Conservation (phyloP, 2,329 filamentous ascomycete species). For the Rhexocercosporidium sp. region DNA sequence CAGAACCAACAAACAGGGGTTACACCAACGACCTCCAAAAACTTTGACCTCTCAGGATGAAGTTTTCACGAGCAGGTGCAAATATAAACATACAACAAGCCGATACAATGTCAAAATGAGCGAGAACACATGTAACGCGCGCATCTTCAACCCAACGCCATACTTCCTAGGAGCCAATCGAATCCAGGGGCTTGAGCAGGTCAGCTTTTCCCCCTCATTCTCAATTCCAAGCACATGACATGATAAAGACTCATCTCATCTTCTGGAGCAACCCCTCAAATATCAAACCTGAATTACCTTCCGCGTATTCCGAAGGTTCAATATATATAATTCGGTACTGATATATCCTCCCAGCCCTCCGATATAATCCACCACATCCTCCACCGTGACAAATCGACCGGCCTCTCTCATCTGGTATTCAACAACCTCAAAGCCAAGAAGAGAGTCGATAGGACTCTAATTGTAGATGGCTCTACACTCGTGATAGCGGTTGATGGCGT, state of each 20-base stretch:
- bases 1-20: slow-evolving; percentile 6
- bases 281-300: not conserved
- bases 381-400: not conserved
- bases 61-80: not conserved
- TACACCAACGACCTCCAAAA: not conserved
- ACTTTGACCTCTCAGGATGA: not conserved
- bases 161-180: slow-evolving; percentile 17
- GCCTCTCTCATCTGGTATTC: slow-evolving; percentile 12
- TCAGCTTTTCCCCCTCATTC: not conserved
- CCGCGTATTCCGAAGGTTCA: not conserved
- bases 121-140: not conserved
- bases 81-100: not conserved
- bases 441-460: slow-evolving; percentile 13
- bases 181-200: slow-evolving; percentile 8
- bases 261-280: not conserved
- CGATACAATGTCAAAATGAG: slow-evolving; percentile 14
- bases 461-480: not conserved
- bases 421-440: slow-evolving; percentile 19
- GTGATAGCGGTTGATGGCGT: slow-evolving; percentile 17
- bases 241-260: not conserved
- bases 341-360: not conserved
- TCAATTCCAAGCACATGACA: not conserved
- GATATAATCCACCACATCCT: slow-evolving; percentile 21
- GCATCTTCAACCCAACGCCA: slow-evolving; percentile 16
- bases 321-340: not conserved